Evolutionary conservation across 768 basidiomycete species (phyloP).

Genomic region (Suillus paluster): DNA sequence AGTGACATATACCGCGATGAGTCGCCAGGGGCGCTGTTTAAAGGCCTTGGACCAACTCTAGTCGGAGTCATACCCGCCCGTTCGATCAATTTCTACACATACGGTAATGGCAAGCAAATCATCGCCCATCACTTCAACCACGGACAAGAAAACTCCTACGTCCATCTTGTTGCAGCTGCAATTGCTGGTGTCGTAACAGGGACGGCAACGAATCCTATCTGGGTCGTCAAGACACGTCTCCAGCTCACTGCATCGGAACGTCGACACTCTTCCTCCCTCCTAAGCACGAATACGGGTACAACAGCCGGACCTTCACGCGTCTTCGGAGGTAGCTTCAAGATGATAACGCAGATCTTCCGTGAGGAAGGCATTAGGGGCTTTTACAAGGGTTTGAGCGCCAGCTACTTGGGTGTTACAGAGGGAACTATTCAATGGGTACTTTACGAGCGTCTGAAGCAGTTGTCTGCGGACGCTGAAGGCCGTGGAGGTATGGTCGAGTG

Average conservation of each 20-base stretch:
- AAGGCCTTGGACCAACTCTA: constrained; percentile 91
- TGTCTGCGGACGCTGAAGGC: constrained; percentile 58
- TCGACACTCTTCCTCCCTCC: constrained; percentile 16
- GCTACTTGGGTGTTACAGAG: constrained; percentile 95
- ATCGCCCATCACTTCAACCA: constrained; percentile 82
- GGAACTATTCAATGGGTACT: constrained; percentile 97
- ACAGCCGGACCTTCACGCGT: constrained; percentile 27
- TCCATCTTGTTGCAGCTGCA: constrained; percentile 88
- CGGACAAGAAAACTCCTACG: constrained; percentile 77
- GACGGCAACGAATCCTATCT: constrained; percentile 95
- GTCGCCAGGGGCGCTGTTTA: constrained; percentile 88
- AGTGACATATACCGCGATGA: constrained; percentile 91
- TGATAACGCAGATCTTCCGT: constrained; percentile 74
- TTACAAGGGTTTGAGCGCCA: constrained; percentile 94
- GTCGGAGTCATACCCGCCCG: constrained; percentile 95
- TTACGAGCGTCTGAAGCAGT: constrained; percentile 87
- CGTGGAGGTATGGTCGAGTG: constrained; percentile 67
- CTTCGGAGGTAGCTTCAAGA: constrained; percentile 58
- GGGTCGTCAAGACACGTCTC: constrained; percentile 98
- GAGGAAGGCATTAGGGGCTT: constrained; percentile 87
- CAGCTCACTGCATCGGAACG: constrained; percentile 63
- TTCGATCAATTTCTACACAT: constrained; percentile 97
- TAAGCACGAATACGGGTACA: constrained; percentile 6
- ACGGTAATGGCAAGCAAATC: constrained; percentile 94
- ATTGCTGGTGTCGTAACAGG: constrained; percentile 86